A percentile compares a stretch with the other conserved stretches of the same genome.
These are phyloP conservation scores for Aegilops bicornis DNA, from an alignment of 176 grass and related monocot genomes.

Conservation along the genomic window DNA sequence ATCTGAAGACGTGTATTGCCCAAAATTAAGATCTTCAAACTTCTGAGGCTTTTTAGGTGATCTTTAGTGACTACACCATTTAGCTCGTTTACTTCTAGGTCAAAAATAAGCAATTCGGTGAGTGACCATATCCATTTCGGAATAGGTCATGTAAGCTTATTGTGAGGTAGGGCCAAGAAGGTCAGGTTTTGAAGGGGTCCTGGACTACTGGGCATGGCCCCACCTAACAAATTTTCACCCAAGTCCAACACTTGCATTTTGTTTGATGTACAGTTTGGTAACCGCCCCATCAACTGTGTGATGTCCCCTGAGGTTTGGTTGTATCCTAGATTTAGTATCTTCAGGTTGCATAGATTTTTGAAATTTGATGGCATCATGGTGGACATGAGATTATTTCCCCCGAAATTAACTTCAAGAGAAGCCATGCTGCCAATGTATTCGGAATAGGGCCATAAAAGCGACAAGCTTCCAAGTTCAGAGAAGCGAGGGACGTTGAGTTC, in stretches of 20 bases:
- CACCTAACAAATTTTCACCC: not conserved
- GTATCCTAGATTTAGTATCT: not conserved
- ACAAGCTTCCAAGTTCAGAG: not conserved
- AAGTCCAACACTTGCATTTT: not conserved
- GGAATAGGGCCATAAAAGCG: not conserved
- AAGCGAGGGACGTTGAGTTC: slow-evolving; percentile 8
- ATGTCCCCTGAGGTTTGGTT: slow-evolving; percentile 3
- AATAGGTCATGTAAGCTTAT: not conserved
- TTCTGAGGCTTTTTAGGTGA: not conserved
- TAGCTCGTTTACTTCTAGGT: not conserved
- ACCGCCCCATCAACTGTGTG: slow-evolving; percentile 1
- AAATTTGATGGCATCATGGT: slow-evolving; percentile 31
- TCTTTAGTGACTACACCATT: slow-evolving; percentile 4
- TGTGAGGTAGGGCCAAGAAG: not conserved
- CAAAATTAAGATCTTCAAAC: not conserved
- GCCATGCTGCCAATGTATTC: not conserved
- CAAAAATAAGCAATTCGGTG: not conserved
- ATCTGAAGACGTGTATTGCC: not conserved
- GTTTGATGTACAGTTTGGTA: slow-evolving; percentile 16
- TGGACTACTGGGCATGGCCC: not conserved
- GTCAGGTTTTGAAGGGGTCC: slow-evolving; percentile 4
- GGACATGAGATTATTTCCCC: not conserved
- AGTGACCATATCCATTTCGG: not conserved
- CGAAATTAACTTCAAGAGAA: slow-evolving; percentile 4
- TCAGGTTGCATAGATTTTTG: slow-evolving; percentile 20